Evolutionary conservation across 805 yeast genomes (phyloP), one percentile per base, ranked within the genome.

Genomic region (Teunomyces aglyptinius): DNA sequence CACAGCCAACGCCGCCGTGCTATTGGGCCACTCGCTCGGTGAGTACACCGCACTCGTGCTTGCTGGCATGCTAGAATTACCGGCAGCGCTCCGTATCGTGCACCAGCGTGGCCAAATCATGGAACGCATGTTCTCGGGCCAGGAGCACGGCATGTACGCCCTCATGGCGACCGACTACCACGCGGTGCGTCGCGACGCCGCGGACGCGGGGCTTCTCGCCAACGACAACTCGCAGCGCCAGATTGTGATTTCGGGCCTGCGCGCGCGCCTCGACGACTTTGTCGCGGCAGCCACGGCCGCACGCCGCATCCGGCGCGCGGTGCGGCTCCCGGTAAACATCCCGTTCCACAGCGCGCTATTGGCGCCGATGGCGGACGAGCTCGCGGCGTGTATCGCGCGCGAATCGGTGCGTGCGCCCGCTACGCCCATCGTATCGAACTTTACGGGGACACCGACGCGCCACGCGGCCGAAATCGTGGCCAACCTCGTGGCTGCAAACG

Each of bases 1-100:
- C 18, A 11, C 36, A 5, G 19, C 36, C n/a, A 47, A 52, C 5
- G 49, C 62, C 10, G 13, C 27, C 15, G 67, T 52, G 48, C 51
- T 67, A 3, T 43, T 73, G 50, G 82, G 82, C 38, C 82, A 78
- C 53, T 77, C 81, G 1, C 60, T 78, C 24, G 82, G 82, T 4
- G 81, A 78, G 55, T 77, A 71, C 54, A 63, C 80, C 2, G 78
- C 80, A 0, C 58, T 68, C 40, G 53, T 65, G 2, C 60, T 70
- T 5, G 57, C 72, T n/a, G 74, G 73, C 2, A 55, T 58, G 8
- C 48, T 75, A 4, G 58, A 63, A 15, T 56, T 73, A 5, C 40
- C 54, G 3, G 55, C 67, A 7, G 75, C 75, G 1, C 60, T 76
- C n/a, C 48, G 54, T 49, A 59, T 77, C n/a, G 82, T 77, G 7